phyloP scores from a whole-genome alignment of 164 flowering plant genomes.

The Akebia trifoliata region DNA sequence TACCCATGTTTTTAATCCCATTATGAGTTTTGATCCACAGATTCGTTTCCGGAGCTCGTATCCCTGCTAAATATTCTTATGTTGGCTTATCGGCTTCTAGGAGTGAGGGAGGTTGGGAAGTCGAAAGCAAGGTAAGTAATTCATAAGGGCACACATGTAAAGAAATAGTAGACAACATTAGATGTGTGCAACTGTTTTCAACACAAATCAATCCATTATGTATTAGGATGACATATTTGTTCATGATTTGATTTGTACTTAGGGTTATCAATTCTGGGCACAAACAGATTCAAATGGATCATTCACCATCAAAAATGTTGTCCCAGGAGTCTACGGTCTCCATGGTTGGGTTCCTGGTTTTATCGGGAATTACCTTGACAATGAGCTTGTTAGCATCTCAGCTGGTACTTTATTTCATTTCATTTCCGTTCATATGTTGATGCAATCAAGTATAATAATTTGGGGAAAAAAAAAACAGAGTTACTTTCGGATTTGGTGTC shows the following conservation, averaged over 20 bases:
- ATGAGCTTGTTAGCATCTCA: slow-evolving; percentile 30
- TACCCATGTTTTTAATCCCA: background rate
- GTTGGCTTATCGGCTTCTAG: slow-evolving; percentile 42
- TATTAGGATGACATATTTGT: background rate
- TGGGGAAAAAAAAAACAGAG: background rate
- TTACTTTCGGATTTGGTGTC: no score
- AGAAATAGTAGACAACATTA: background rate
- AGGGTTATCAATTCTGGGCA: slow-evolving; percentile 64
- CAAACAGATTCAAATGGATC: slow-evolving; percentile 41
- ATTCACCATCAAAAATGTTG: slow-evolving; percentile 41
- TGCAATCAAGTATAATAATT: no score
- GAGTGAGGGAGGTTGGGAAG: slow-evolving; percentile 48
- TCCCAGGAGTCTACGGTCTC: slow-evolving; percentile 44
- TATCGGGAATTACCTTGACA: slow-evolving; percentile 40
- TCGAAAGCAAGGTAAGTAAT: slow-evolving; percentile 44
- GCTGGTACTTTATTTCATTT: slow-evolving; percentile 24
- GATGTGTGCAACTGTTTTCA: background rate
- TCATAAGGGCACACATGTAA: background rate
- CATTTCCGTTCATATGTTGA: no score
- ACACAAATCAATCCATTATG: background rate
- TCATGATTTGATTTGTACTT: background rate
- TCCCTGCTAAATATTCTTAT: slow-evolving; percentile 40
- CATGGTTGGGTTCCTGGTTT: slow-evolving; percentile 62
- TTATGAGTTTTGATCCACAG: slow-evolving; percentile 15
- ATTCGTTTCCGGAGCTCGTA: slow-evolving; percentile 25